phyloP scores from a whole-genome alignment of 192 early-diverging fungal genomes.

The Backusella morwellensis region DNA sequence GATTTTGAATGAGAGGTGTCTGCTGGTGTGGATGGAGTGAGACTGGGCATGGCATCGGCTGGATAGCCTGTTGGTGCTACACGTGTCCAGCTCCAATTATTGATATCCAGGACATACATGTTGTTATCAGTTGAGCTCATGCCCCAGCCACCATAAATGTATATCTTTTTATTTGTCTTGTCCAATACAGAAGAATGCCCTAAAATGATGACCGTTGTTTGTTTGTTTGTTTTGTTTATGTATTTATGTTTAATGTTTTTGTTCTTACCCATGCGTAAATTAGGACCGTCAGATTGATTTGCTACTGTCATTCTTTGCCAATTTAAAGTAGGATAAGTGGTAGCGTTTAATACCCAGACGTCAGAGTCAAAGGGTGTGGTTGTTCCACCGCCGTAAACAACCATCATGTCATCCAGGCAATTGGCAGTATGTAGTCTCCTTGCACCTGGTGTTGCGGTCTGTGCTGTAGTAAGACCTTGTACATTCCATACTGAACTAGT shows the following conservation, averaged over 20 bases:
- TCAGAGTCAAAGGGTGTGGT: slow-evolving; percentile 44
- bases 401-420: slow-evolving; percentile 64
- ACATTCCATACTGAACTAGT: slow-evolving; percentile 54
- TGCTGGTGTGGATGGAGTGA: background rate
- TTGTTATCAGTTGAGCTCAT: slow-evolving; percentile 46
- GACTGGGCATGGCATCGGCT: background rate
- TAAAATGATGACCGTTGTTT: slow-evolving; percentile 15
- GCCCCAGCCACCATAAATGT: slow-evolving; percentile 69
- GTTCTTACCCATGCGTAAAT: slow-evolving; percentile 41
- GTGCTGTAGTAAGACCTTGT: slow-evolving; percentile 36
- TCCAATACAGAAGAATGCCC: slow-evolving; percentile 67
- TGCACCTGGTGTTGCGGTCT: slow-evolving; percentile 45
- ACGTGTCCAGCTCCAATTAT: slow-evolving; percentile 59
- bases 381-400: slow-evolving; percentile 65
- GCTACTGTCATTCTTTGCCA: slow-evolving; percentile 33
- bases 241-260: background rate
- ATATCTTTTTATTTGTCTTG: slow-evolving; percentile 51
- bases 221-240: background rate
- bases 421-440: slow-evolving; percentile 65
- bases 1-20: slow-evolving; percentile 1
- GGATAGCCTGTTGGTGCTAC: slow-evolving; percentile 36
- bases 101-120: slow-evolving; percentile 65
- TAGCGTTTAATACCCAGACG: slow-evolving; percentile 49
- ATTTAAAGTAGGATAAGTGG: slow-evolving; percentile 27
- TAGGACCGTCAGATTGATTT: slow-evolving; percentile 44